Evolutionary conservation across 73 alveolate genomes (phyloP).

Genomic region (Durusdinium trenchii): DNA sequence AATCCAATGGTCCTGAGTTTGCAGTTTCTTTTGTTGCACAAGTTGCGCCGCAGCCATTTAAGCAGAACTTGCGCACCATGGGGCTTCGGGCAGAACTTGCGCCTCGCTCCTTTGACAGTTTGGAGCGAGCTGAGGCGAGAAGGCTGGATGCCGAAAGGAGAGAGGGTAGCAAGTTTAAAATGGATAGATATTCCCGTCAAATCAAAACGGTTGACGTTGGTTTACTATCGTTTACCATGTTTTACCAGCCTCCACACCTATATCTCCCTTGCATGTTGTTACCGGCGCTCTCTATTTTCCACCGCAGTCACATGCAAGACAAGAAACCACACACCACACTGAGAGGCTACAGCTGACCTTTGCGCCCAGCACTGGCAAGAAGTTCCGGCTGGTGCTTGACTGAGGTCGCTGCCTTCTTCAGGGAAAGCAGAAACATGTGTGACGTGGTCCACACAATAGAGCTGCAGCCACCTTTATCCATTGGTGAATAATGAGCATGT

Average conservation of each 20-base stretch:
- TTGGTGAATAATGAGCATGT: no score
- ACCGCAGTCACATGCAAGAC: neutral
- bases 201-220: no score
- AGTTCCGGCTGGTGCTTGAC: conserved; percentile 46
- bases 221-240: no score
- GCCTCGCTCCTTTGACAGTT: conserved; percentile 73
- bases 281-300: neutral
- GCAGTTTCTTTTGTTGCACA: no score
- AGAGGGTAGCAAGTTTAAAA: neutral
- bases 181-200: neutral
- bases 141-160: neutral
- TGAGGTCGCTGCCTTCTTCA: no score
- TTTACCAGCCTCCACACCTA: no score
- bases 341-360: conserved; percentile 49
- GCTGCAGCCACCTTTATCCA: neutral
- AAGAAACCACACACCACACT: neutral
- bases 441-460: no score
- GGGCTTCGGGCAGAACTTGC: conserved; percentile 71
- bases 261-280: neutral
- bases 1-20: no score
- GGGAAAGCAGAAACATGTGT: no score
- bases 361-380: conserved; percentile 48
- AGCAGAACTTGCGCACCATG: conserved; percentile 26
- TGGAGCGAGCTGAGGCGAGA: conserved; percentile 75
- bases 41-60: no score